A percentile compares a stretch with the other conserved stretches of the same genome.
Evolutionary conservation across 345 rosid species (phyloP).

Genomic region (Cochlearia excelsa): DNA sequence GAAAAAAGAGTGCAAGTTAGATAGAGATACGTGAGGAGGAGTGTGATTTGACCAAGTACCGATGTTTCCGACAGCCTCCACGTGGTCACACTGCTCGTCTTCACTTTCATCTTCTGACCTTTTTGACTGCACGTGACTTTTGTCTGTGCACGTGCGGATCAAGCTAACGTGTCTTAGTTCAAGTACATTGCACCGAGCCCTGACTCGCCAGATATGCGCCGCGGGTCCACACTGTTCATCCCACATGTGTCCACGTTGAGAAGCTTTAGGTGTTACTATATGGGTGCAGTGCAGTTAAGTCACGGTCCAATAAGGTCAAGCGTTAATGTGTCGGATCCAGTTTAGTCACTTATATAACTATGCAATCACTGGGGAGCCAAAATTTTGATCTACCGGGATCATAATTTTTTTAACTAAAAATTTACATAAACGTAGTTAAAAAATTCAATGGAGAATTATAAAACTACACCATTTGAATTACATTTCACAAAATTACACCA

Average conservation of each 20-base stretch:
- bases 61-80: conserved; percentile 55
- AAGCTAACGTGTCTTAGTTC: conserved; percentile 25
- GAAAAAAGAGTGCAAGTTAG: not conserved
- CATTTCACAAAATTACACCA: too few relatives aligned
- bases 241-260: conserved; percentile 40
- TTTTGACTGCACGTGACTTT: conserved; percentile 55
- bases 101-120: conserved; percentile 39
- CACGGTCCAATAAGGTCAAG: conserved; percentile 32
- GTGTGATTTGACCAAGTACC: conserved; percentile 50
- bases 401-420: too few relatives aligned
- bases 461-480: too few relatives aligned
- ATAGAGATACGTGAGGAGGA: conserved; percentile 16
- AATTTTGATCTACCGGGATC: too few relatives aligned
- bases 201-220: conserved; percentile 27
- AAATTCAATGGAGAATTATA: too few relatives aligned
- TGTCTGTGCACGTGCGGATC: conserved; percentile 39
- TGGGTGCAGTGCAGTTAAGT: conserved; percentile 31
- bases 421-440: too few relatives aligned
- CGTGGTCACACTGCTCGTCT: conserved; percentile 50
- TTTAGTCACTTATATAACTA: not conserved
- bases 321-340: conserved; percentile 37
- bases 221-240: conserved; percentile 1
- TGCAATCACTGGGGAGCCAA: too few relatives aligned
- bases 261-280: conserved; percentile 30
- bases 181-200: conserved; percentile 38